phyloP scores from a whole-genome alignment of 352 stramenopile genomes.

The Phytophthora cryptogea region DNA sequence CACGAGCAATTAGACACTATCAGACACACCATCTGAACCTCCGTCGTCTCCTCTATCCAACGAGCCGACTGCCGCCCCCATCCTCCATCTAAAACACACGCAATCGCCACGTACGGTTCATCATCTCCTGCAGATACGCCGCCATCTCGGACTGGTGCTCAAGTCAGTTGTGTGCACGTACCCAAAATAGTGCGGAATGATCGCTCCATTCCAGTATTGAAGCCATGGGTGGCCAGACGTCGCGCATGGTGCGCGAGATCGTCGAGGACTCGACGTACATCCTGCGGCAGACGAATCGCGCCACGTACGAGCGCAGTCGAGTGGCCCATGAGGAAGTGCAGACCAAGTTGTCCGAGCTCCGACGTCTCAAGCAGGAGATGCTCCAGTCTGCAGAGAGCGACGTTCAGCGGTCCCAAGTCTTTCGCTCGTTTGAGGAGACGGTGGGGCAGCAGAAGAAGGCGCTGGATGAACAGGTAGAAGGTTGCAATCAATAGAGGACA shows the following conservation, averaged over 20 bases:
- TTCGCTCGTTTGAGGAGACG: constrained; percentile 52
- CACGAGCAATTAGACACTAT: not conserved
- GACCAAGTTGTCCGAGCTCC: constrained; percentile 63
- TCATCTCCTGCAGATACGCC: constrained; percentile 83
- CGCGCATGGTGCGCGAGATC: constrained; percentile 79
- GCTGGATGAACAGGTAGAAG: constrained; percentile 59
- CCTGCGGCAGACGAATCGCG: constrained; percentile 72
- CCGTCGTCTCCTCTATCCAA: constrained; percentile 4
- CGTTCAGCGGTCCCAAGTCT: constrained; percentile 56
- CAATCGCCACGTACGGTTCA: constrained; percentile 66
- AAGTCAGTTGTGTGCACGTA: not conserved
- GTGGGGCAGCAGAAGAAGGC: constrained; percentile 67
- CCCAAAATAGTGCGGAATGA: too few relatives aligned
- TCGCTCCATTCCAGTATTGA: not conserved
- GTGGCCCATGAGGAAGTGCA: constrained; percentile 58
- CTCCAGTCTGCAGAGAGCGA: constrained; percentile 63
- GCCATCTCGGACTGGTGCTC: constrained; percentile 70
- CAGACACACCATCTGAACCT: not conserved
- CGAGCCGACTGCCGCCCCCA: not conserved
- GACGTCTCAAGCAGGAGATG: constrained; percentile 59
- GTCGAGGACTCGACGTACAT: constrained; percentile 83
- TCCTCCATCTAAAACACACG: constrained; percentile 1
- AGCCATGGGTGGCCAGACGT: constrained; percentile 79
- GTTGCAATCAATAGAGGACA: not conserved
- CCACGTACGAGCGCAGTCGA: constrained; percentile 69